Evolutionary conservation across 2,329 filamentous ascomycete species (phyloP), one percentile per base, ranked within the genome.

Genomic region (Trichoderma aggressivum): DNA sequence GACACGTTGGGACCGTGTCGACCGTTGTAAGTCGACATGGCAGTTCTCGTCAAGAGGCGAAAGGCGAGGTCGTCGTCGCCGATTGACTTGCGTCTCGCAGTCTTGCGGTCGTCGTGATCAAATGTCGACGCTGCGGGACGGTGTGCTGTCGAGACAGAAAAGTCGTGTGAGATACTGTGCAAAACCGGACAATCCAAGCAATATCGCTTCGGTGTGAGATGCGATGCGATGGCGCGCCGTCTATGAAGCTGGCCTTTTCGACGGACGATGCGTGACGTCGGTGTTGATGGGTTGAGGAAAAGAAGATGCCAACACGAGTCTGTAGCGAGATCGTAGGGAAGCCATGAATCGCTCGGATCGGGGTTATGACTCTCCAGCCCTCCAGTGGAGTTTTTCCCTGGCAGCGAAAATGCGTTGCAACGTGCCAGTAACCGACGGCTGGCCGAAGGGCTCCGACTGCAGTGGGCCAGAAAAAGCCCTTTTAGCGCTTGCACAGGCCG

Each of bases 1-100:
- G 94, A 94, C 82, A 97, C 92, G 81, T 97, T 97, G 78, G 93
- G 91, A 76, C 89, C 92, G 79, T 92, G 90, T 73, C 93, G 91
- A 78, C 90, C 91, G 81, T 87, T 90, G 87, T 90, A 94, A 80
- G 85, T 87, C 80, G 92, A 89, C 92, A 94, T 94, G 71, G 71
- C 75, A 73, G 39, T 14, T 61, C 16, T 64, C 21, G 30, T 60
- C 26, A 34, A 10, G 5, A 24, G 5, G 43, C 26, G n/a, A 53
- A 30, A 62, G 58, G 50, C 39, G 58, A 36, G 8, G 32, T 4
- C 16, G 5, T 61, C 56, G 39, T 26, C 65, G 32, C 47, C 16
- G 30, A 50, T 47, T 63, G 59, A 21, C 12, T 28, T 28, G 66
- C 18, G 66, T 36, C n/a, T 36, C 39, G 28, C 26, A 50, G 18